Evolutionary conservation across 2,329 filamentous ascomycete genomes (phyloP), one percentile per base, ranked within the genome.

Genomic region (Claviceps purpurea): DNA sequence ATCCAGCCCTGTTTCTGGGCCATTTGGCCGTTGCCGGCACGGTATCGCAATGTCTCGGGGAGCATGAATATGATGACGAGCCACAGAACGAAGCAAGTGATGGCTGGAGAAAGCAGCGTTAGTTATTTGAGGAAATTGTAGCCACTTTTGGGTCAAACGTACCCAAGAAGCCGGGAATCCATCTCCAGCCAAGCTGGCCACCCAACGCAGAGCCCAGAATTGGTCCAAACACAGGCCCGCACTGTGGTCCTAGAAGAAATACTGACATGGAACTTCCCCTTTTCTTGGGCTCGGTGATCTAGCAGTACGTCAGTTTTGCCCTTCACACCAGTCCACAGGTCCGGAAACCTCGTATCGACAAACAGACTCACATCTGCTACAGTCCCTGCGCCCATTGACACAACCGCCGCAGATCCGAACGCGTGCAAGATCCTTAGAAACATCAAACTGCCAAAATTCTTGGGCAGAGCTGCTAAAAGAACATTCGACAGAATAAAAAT

Each of bases 11-110:
- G 51, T 13, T 55, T 52, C 7, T 51, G 41, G 44, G 63, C 62
- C 11, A 64, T 51, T 16, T 58, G 56, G 16, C 70, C 71, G 51
- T 73, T 72, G 4, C 72, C 72, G 2, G 73, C 72, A 2, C 70
- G 59, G 5, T 65, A 64, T 26, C 71, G 67, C 8, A 74, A 61
- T 2, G 72, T 75, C 55, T 75, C 72, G 0, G 72, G 72, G 6
- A 74, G 68, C 52, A 64, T 65, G 50, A 73, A 56, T 20, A 64
- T 30, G 47, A 64, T 58, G 34, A 57, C 11, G 10, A 60, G 39
- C 56, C 54, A 63, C 20, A 71, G 61, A 3, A 61, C 24, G 57
- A 65, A 54, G 55, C 64, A 60, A 13, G 55, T 53, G 14, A 65
- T 62, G 10, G 61, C 66, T 64, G 41, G 2, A 44, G 11, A 13